Conservation (phyloP, 106 monocot species). For the Posidonia australis region DNA sequence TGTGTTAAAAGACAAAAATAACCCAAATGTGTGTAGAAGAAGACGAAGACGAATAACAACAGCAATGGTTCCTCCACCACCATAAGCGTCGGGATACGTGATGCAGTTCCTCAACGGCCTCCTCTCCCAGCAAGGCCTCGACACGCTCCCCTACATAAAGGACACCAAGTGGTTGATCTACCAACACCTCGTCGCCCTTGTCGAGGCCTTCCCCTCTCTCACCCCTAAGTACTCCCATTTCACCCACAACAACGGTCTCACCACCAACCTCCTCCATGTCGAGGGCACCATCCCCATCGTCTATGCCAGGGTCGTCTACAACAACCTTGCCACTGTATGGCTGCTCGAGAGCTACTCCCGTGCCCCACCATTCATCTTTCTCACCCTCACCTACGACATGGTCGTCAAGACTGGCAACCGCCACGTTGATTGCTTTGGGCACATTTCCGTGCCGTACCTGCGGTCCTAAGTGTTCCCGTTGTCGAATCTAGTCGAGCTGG, state of each 20-base stretch:
- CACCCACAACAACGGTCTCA: conserved; percentile 73
- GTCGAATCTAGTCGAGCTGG: conserved; percentile 64
- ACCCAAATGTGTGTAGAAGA: too few relatives aligned
- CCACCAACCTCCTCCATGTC: conserved; percentile 47
- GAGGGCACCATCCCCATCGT: conserved; percentile 82
- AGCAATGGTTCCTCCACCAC: background rate
- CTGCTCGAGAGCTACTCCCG: conserved; percentile 75
- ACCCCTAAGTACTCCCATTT: conserved; percentile 49
- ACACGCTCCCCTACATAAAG: conserved; percentile 69
- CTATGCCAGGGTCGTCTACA: conserved; percentile 55
- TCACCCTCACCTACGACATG: conserved; percentile 56
- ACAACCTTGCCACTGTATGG: conserved; percentile 82
- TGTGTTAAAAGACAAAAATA: too few relatives aligned
- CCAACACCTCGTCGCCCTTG: conserved; percentile 51
- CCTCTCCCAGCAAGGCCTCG: conserved; percentile 84
- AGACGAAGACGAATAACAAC: background rate
- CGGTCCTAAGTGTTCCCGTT: conserved; percentile 69
- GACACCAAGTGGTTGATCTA: conserved; percentile 68
- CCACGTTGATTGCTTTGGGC: conserved; percentile 69
- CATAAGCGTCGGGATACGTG: conserved; percentile 12
- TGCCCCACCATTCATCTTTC: conserved; percentile 61
- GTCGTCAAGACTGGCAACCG: conserved; percentile 61
- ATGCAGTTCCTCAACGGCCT: conserved; percentile 51
- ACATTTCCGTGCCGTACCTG: conserved; percentile 67
- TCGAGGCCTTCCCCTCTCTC: conserved; percentile 58